Conservation (phyloP, 192 early-diverging fungal genomes). For the Anaeromyces robustus region DNA sequence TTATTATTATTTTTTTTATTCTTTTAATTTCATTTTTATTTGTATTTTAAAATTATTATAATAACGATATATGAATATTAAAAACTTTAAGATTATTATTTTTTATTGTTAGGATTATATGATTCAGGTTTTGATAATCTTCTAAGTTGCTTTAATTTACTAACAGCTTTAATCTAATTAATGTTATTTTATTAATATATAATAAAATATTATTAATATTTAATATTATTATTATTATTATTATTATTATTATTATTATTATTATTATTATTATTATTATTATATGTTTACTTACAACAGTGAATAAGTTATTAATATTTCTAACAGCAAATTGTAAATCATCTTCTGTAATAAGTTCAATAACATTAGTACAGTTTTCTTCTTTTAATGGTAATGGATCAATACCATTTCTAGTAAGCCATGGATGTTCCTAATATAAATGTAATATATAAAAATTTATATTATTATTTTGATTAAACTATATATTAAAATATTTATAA, state of each 20-base stretch:
- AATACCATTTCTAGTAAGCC: constrained; percentile 60
- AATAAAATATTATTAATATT: constrained; percentile 20
- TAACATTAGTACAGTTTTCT: constrained; percentile 53
- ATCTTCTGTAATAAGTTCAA: constrained; percentile 72
- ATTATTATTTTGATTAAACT: neutral
- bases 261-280: constrained; percentile 31
- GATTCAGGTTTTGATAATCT: neutral
- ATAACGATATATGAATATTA: no score
- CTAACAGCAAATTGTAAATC: constrained; percentile 66
- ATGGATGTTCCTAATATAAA: constrained; percentile 39
- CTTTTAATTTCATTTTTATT: no score
- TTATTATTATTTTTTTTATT: no score
- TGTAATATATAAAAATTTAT: neutral
- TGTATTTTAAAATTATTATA: no score
- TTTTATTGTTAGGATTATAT: neutral
- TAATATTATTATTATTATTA: constrained; percentile 28
- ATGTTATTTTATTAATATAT: neutral
- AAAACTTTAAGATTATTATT: no score
- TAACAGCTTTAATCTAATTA: constrained; percentile 17
- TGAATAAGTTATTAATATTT: constrained; percentile 38
- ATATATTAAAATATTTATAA: constrained; percentile 9
- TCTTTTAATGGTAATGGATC: constrained; percentile 45
- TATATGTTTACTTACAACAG: constrained; percentile 31
- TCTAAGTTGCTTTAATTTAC: constrained; percentile 9
- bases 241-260: constrained; percentile 18